Evolutionary conservation across 2,329 filamentous ascomycete species (phyloP).

Genomic region (Botrytis byssoidea): DNA sequence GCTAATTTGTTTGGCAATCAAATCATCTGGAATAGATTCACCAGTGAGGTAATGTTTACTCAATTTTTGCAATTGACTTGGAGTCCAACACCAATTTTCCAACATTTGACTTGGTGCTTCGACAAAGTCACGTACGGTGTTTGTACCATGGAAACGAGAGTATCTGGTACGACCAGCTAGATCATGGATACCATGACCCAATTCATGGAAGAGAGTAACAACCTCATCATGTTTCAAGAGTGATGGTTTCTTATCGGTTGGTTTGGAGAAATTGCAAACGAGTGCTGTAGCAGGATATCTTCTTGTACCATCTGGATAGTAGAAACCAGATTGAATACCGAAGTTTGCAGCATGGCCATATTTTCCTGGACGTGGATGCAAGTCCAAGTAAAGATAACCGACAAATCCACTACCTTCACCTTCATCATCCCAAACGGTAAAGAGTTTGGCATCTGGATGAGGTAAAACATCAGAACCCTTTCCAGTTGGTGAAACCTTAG

Average conservation of each 20-base stretch:
- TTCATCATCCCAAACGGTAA: constrained; percentile 79
- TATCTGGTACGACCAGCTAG: constrained; percentile 62
- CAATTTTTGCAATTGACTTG: constrained; percentile 61
- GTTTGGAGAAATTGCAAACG: constrained; percentile 84
- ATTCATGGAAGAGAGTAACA: constrained; percentile 77
- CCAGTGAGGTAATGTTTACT: constrained; percentile 72
- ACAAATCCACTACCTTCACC: constrained; percentile 69
- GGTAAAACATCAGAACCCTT: constrained; percentile 57
- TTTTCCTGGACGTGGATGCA: constrained; percentile 77
- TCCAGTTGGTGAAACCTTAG: constrained; percentile 34
- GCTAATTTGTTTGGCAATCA: constrained; percentile 70
- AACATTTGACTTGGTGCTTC: constrained; percentile 73
- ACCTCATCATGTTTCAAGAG: constrained; percentile 82
- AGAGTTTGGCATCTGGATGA: constrained; percentile 81
- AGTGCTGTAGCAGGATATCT: constrained; percentile 76
- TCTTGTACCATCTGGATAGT: constrained; percentile 64
- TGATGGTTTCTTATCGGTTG: constrained; percentile 71
- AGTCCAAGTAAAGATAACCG: constrained; percentile 79
- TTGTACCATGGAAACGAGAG: constrained; percentile 66
- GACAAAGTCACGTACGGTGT: constrained; percentile 66
- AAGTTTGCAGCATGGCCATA: constrained; percentile 87
- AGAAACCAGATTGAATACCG: constrained; percentile 71
- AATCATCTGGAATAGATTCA: constrained; percentile 69
- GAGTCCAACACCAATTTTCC: constrained; percentile 74
- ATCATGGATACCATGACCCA: constrained; percentile 70